phyloP scores from a whole-genome alignment of 2,329 filamentous ascomycete genomes.

The Lachnellula cervina region DNA sequence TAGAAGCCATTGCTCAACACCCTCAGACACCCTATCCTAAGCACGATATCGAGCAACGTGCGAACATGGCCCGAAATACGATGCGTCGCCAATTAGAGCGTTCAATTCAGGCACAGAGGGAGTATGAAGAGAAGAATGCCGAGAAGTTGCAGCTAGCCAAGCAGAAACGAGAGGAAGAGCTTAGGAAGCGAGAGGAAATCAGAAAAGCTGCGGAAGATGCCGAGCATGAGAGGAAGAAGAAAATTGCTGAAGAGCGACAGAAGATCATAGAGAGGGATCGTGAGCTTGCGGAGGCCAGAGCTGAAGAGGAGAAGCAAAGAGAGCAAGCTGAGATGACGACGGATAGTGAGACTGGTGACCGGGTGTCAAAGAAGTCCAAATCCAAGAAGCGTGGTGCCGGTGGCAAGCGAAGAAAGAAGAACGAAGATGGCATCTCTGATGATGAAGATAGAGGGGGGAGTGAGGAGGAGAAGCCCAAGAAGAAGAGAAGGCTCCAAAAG shows the following conservation, averaged over 20 bases:
- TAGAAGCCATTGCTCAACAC: conserved; percentile 59
- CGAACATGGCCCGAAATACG: conserved; percentile 95
- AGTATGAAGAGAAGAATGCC: conserved; percentile 91
- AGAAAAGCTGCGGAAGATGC: conserved; percentile 61
- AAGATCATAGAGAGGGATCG: conserved; percentile 74
- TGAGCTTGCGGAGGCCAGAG: conserved; percentile 63
- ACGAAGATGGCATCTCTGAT: conserved; percentile 30
- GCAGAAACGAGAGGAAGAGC: conserved; percentile 73
- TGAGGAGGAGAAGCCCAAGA: conserved; percentile 35
- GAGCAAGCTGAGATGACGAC: conserved; percentile 76
- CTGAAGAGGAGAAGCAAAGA: conserved; percentile 63
- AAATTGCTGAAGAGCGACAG: conserved; percentile 81
- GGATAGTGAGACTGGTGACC: conserved; percentile 77
- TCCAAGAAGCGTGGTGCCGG: conserved; percentile 35
- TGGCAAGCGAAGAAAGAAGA: conserved; percentile 38
- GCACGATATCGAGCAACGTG: conserved; percentile 86
- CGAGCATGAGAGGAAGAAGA: conserved; percentile 69
- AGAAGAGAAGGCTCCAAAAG: conserved; percentile 32
- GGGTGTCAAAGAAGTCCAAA: conserved; percentile 69
- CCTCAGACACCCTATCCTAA: conserved; percentile 80
- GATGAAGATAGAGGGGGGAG: conserved; percentile 30
- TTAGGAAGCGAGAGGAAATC: conserved; percentile 72
- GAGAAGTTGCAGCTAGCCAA: conserved; percentile 79
- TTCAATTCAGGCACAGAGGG: conserved; percentile 75
- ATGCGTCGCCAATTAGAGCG: conserved; percentile 88